Conservation (phyloP, 169 alveolate genomes). For the Blepharisma undulans region DNA sequence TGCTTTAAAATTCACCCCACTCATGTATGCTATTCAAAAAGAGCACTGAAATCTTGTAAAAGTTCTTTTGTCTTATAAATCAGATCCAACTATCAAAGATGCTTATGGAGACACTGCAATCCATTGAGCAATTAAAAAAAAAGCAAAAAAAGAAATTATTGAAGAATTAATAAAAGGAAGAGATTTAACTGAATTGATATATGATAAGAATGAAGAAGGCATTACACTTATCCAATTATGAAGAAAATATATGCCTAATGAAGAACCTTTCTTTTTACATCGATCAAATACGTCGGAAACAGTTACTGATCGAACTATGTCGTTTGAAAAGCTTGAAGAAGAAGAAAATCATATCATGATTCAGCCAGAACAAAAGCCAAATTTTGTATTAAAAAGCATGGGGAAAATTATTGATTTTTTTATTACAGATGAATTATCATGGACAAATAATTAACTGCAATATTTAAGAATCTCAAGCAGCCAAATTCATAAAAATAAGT, state of each 20-base stretch:
- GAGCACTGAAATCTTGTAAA: background rate
- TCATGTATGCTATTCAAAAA: background rate
- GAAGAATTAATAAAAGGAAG: background rate
- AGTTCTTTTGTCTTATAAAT: background rate
- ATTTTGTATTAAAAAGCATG: background rate
- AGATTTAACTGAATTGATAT: background rate
- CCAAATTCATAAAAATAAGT: no score
- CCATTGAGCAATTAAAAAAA: background rate
- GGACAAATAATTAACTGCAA: background rate
- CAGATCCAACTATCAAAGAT: background rate
- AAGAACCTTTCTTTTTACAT: background rate
- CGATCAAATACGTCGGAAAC: background rate
- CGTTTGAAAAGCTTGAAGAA: background rate
- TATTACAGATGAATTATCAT: background rate
- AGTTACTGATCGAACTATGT: background rate
- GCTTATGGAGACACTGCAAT: background rate
- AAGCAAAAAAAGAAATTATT: background rate
- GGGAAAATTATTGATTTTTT: background rate
- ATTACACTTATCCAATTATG: background rate
- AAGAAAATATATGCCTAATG: background rate
- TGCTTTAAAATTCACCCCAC: background rate
- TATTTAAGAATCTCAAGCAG: background rate
- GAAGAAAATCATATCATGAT: background rate
- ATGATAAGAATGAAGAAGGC: background rate
- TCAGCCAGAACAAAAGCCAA: background rate